Evolutionary conservation across 352 stramenopile species (phyloP).

Genomic region (Lagenidium giganteum): DNA sequence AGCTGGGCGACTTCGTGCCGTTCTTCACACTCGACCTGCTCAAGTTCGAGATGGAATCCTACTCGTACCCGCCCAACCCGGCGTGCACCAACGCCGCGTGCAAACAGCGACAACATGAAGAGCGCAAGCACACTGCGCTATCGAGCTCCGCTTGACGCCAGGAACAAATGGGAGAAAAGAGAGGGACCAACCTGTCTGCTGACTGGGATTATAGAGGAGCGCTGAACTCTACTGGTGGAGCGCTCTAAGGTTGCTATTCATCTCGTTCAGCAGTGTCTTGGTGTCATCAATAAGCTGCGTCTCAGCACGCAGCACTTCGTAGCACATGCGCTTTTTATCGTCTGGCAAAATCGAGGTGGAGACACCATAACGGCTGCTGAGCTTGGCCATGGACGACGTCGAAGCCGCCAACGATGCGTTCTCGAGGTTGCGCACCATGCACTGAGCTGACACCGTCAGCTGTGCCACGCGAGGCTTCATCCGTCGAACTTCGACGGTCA

Average conservation of each 20-base stretch:
- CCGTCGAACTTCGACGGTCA: slow-evolving; percentile 55
- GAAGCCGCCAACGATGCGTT: slow-evolving; percentile 23
- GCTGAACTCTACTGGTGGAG: slow-evolving; percentile 16
- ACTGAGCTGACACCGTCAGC: slow-evolving; percentile 59
- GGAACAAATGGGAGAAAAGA: too few relatives aligned
- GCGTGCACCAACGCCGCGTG: slow-evolving; percentile 21
- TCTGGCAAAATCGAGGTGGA: slow-evolving; percentile 38
- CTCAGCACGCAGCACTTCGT: slow-evolving; percentile 73
- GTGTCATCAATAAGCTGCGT: slow-evolving; percentile 79
- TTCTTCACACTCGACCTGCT: slow-evolving; percentile 30
- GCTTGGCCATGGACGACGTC: slow-evolving; percentile 14
- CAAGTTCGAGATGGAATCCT: slow-evolving; percentile 32
- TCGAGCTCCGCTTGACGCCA: too few relatives aligned
- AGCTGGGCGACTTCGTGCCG: slow-evolving; percentile 31
- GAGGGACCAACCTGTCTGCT: too few relatives aligned
- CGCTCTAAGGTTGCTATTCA: slow-evolving; percentile 47
- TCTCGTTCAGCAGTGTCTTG: slow-evolving; percentile 61
- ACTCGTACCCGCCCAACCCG: slow-evolving; percentile 21
- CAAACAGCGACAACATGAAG: slow-evolving; percentile 26
- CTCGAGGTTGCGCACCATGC: slow-evolving; percentile 48
- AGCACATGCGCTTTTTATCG: slow-evolving; percentile 82
- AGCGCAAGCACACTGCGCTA: slow-evolving; percentile 1
- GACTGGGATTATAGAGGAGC: too few relatives aligned
- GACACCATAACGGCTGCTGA: slow-evolving; percentile 1
- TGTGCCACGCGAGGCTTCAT: slow-evolving; percentile 70